Evolutionary conservation across 1,284 basidiomycete species (phyloP).

Genomic region (Trichosporon sp.): DNA sequence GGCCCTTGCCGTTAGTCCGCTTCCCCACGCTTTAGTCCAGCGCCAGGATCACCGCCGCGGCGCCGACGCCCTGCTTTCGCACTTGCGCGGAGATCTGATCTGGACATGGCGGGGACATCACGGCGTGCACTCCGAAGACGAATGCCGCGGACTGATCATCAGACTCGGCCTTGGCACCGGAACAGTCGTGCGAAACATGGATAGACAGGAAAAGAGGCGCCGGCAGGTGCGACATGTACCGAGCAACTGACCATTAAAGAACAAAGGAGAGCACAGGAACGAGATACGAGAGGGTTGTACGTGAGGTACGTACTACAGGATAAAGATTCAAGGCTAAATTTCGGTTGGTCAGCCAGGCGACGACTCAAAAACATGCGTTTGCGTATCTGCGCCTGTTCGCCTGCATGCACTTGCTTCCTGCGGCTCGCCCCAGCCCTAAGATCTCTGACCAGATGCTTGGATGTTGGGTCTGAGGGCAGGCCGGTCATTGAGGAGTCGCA

Average conservation of each 20-base stretch:
- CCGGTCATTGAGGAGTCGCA: neutral
- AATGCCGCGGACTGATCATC: neutral
- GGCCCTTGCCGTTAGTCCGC: neutral
- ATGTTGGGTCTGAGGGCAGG: neutral
- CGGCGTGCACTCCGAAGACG: neutral
- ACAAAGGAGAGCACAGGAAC: neutral
- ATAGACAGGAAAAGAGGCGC: neutral
- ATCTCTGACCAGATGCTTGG: neutral
- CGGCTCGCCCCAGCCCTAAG: neutral
- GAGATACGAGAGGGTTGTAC: slow-evolving; percentile 4
- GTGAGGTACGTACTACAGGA: slow-evolving; percentile 1
- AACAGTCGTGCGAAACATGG: too few relatives aligned
- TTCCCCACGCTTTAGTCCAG: slow-evolving; percentile 4
- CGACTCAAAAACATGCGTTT: neutral
- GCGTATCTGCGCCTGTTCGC: slow-evolving; percentile 9
- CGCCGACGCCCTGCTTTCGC: neutral
- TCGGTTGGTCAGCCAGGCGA: slow-evolving; percentile 6
- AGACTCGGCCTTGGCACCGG: neutral
- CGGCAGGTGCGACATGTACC: neutral
- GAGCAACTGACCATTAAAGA: neutral
- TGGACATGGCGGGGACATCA: neutral
- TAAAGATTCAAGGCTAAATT: slow-evolving; percentile 13
- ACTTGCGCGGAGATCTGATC: neutral
- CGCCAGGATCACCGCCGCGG: neutral
- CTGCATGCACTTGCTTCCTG: slow-evolving; percentile 6